Base-by-base conservation (phyloP, 805 yeast genomes). In the Lipomyces oligophaga region DNA sequence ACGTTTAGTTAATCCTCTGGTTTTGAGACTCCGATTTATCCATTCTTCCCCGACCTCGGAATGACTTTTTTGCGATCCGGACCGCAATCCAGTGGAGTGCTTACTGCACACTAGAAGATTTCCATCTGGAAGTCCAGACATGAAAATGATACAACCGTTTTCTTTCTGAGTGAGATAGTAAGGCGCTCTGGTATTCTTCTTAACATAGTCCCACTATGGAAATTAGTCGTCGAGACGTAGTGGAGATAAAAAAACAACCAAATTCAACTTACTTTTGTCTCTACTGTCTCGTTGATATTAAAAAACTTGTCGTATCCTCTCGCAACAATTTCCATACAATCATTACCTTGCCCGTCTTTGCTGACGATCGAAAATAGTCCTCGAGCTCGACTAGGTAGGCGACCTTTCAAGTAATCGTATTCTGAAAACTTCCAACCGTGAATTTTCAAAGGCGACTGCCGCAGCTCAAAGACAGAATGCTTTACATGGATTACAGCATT, bases 271-370 rank as follows among this genome's bases (percentile, higher is more conserved):
- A 54, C 58, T 38, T 70, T 74, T 0, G 95, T 82, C 4, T 54
- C 53, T 0, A 66, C 54, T 1, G 75, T 72, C 63, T 93, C 98
- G 52, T 72, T 77, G 3, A 87, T 70, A 61, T 85, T 90, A 75
- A 87, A 93, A 65, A 93, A 93, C 67, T 93, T 93, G 65, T 93
- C 93, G 63, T 93, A 93, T 0, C 99, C 98, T 57, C 99, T 70
- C 1, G 81, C 80, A 1, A 79, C 79, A 19, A 93, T 83, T 37
- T 49, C 56, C 45, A 33, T 37, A 5, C 2, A 21, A 4, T 21
- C 24, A 13, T 20, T 13, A 2, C 19, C 28, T 30, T 28, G 11
- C 22, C 28, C 33, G 24, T 41, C 38, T 4, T 41, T 32, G 7
- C 70, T 67, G 43, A 73, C 76, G 28, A 52, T 25, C 10, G 55